These are phyloP conservation scores for Ascochyta pisi DNA, from an alignment of 2,329 filamentous ascomycete genomes.

Conservation along the genomic window DNA sequence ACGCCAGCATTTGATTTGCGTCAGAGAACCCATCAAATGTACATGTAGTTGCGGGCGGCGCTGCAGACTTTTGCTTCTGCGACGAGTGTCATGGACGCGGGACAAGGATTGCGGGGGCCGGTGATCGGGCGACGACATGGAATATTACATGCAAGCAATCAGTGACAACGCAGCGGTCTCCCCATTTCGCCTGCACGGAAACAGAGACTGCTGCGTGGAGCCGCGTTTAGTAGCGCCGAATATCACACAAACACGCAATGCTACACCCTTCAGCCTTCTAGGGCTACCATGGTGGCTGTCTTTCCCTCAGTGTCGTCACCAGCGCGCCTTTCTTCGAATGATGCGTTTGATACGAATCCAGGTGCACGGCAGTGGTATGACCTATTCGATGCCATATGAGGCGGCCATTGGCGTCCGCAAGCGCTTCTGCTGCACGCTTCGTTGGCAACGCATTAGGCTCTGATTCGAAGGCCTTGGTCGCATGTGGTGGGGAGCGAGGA, in stretches of 20 bases:
- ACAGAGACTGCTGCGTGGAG: conserved; percentile 17
- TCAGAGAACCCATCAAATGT: conserved; percentile 14
- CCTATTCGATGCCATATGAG: conserved; percentile 5
- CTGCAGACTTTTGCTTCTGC: conserved; percentile 28
- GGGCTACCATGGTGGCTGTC: conserved; percentile 13
- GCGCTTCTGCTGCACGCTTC: conserved; percentile 44
- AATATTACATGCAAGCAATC: conserved; percentile 37
- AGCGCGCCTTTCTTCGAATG: conserved; percentile 13
- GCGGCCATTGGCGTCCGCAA: conserved; percentile 41
- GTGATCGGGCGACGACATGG: conserved; percentile 29
- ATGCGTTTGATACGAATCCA: conserved; percentile 32
- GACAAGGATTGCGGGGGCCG: conserved; percentile 27
- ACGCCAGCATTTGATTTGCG: conserved; percentile 18
- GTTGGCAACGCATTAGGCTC: conserved; percentile 45
- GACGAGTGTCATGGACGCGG: conserved; percentile 15
- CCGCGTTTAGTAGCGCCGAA: conserved; percentile 23
- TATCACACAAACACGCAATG: conserved; percentile 17
- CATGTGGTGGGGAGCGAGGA: conserved; percentile 32
- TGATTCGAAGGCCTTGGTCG: conserved; percentile 34
- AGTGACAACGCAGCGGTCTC: conserved; percentile 29
- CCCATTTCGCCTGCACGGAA: conserved; percentile 3
- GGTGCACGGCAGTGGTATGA: conserved; percentile 38
- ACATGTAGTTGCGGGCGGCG: conserved; percentile 12
- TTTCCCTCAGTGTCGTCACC: conserved; percentile 33
- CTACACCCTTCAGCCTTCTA: conserved; percentile 25